A percentile compares a stretch with the other conserved stretches of the same genome.
These are phyloP conservation scores for Leccinum longicurvipes DNA, from an alignment of 768 basidiomycete genomes.

Conservation along the genomic window DNA sequence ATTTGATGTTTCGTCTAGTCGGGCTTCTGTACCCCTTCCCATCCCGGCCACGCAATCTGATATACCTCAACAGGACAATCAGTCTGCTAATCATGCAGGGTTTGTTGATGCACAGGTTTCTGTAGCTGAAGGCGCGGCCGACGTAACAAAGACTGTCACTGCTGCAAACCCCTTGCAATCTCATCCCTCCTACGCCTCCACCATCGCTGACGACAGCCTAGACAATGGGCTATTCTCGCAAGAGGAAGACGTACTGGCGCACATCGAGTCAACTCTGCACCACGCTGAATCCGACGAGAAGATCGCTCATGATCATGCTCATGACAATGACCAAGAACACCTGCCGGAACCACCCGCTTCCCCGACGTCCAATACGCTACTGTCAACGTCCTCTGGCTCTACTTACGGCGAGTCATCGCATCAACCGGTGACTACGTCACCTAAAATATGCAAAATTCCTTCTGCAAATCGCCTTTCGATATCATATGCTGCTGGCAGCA, in stretches of 20 bases:
- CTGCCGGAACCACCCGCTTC: constrained; percentile 60
- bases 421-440: constrained; percentile 22
- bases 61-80: constrained; percentile 41
- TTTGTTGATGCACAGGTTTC: constrained; percentile 44
- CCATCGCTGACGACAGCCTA: constrained; percentile 47
- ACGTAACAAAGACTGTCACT: constrained; percentile 6
- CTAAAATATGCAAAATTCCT: constrained; percentile 46
- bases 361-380: constrained; percentile 48
- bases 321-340: constrained; percentile 41
- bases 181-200: constrained; percentile 47
- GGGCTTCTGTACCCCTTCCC: constrained; percentile 33
- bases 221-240: constrained; percentile 28
- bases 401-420: constrained; percentile 46
- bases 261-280: constrained; percentile 20
- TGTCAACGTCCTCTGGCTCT: constrained; percentile 31
- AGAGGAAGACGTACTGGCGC: constrained; percentile 23
- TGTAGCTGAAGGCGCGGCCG: constrained; percentile 1
- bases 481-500: constrained; percentile 86
- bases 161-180: constrained; percentile 38
- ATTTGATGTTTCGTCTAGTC: constrained; percentile 47
- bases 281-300: constrained; percentile 18
- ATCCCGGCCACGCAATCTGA: constrained; percentile 29
- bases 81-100: constrained; percentile 46
- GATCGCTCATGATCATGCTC: constrained; percentile 7
- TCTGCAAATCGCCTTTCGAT: constrained; percentile 90